A percentile compares a stretch with the other conserved stretches of the same genome.
Conservation (phyloP, 352 stramenopile species). For the Globisporangium radiosum region DNA sequence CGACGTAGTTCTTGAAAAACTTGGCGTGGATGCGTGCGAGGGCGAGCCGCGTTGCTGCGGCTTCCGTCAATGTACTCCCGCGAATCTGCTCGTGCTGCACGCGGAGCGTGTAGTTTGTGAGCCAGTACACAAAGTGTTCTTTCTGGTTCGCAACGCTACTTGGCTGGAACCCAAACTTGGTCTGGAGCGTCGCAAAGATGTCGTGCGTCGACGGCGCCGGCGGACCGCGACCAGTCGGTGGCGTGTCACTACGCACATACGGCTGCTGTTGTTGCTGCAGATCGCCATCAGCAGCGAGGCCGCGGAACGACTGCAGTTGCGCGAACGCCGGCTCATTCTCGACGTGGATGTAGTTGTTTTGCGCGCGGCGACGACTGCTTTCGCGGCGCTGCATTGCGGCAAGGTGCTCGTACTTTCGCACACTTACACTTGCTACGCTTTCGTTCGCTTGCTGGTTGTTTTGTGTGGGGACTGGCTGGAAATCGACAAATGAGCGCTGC, state of each 20-base stretch:
- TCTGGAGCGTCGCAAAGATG: slow-evolving; percentile 70
- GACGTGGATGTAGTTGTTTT: slow-evolving; percentile 78
- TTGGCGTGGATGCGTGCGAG: slow-evolving; percentile 60
- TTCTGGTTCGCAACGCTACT: slow-evolving; percentile 78
- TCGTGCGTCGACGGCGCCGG: slow-evolving; percentile 22
- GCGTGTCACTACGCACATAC: slow-evolving; percentile 6
- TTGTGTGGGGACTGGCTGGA: too few species aligned
- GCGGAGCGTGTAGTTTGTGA: slow-evolving; percentile 80
- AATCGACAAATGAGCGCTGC: too few species aligned
- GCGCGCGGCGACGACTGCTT: slow-evolving; percentile 22
- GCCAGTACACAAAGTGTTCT: slow-evolving; percentile 79
- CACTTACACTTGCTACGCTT: too few species aligned
- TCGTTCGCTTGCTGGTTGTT: too few species aligned
- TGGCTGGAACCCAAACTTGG: slow-evolving; percentile 77
- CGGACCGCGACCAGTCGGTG: slow-evolving; percentile 5
- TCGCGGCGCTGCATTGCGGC: slow-evolving; percentile 13
- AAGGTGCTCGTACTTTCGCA: background rate
- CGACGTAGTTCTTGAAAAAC: slow-evolving; percentile 89
- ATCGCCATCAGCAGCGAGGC: background rate
- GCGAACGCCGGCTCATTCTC: slow-evolving; percentile 46
- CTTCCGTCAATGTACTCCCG: slow-evolving; percentile 24
- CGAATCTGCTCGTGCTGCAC: slow-evolving; percentile 33
- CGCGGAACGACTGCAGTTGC: slow-evolving; percentile 62
- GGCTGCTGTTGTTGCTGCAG: slow-evolving; percentile 1
- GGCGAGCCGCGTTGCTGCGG: slow-evolving; percentile 41